These are phyloP conservation scores for Xylaria venustula DNA, from an alignment of 495 filamentous ascomycete species.

Conservation along the genomic window DNA sequence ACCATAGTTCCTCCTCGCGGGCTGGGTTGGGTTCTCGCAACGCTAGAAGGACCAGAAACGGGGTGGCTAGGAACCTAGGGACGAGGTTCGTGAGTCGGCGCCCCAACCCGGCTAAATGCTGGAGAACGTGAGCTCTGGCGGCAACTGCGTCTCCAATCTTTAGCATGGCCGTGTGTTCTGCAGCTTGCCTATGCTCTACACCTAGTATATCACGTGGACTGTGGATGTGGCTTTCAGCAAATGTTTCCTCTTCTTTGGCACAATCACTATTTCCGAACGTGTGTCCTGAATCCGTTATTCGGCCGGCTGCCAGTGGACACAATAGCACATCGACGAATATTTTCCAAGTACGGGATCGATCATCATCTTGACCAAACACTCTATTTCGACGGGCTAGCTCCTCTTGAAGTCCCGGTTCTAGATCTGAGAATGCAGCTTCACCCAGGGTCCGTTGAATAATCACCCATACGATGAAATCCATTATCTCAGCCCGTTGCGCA, in stretches of 20 bases:
- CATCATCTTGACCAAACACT: not conserved
- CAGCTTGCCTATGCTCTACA: not conserved
- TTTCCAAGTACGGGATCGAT: constrained; percentile 5
- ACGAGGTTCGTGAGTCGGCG: not conserved
- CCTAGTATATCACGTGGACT: not conserved
- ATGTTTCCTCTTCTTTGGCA: not conserved
- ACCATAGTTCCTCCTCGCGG: not conserved
- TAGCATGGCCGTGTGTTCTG: not conserved
- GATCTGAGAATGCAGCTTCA: not conserved
- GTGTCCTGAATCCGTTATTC: not conserved
- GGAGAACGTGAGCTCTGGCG: not conserved
- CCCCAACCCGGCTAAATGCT: not conserved
- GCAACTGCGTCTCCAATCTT: not conserved
- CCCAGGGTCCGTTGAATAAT: not conserved
- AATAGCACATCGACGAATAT: not conserved
- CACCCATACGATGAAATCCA: not conserved
- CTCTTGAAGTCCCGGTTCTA: not conserved
- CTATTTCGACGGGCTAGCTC: not conserved
- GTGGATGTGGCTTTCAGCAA: not conserved
- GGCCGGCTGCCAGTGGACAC: not conserved
- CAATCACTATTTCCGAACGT: not conserved
- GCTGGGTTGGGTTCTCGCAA: not conserved
- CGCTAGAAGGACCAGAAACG: not conserved
- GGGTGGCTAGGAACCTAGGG: not conserved
- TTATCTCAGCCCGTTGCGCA: not conserved